Base-by-base conservation (phyloP, 805 yeast genomes). In the Suhomyces sp. region DNA sequence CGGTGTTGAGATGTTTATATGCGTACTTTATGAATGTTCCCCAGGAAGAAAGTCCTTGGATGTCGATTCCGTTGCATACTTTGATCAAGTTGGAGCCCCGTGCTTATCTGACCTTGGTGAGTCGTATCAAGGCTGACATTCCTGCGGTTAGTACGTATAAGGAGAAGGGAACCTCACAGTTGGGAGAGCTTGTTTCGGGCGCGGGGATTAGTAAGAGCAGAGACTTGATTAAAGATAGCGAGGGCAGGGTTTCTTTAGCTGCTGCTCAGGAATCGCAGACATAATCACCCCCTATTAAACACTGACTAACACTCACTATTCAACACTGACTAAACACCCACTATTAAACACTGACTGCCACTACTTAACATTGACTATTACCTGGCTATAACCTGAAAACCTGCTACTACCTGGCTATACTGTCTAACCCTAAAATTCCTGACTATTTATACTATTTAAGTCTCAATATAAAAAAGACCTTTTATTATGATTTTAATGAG, bases 1-100 rank as follows among this genome's bases (percentile, higher is more conserved):
- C 98, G 0, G 98, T 94, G 9, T 77, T 94, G 59, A 82, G 99
- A 63, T 94, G 99, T 67, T 86, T 94, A 49, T 94, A 94, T 70
- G 98, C 99, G 6, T 94, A 94, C 70, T 94, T 92, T 67, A 94
- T 94, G 98, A 93, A 94, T 67, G 96, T 94, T 17, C 97, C 97
- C 4, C 98, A 93, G 69, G 97, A 93, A 62, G 93, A 90, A 68
- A 83, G 92, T 54, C 99, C 99, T 5, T 94, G 99, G 99, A 91
- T 94, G 97, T 90, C 96, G 40, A 96, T 94, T 54, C 99, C 99
- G 5, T 76, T 94, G 62, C 99, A 94, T 67, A 94, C 99, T 0
- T 74, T 94, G 67, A 94, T 94, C 63, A 88, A 90, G 66, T 76
- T 94, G 57, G 98, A 94, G 68, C 97, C 97, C n/a, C 80, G 96